A percentile compares a stretch with the other conserved stretches of the same genome.
Conservation (phyloP, 2,329 filamentous ascomycete genomes). For the Paraphaeosphaeria minitans region DNA sequence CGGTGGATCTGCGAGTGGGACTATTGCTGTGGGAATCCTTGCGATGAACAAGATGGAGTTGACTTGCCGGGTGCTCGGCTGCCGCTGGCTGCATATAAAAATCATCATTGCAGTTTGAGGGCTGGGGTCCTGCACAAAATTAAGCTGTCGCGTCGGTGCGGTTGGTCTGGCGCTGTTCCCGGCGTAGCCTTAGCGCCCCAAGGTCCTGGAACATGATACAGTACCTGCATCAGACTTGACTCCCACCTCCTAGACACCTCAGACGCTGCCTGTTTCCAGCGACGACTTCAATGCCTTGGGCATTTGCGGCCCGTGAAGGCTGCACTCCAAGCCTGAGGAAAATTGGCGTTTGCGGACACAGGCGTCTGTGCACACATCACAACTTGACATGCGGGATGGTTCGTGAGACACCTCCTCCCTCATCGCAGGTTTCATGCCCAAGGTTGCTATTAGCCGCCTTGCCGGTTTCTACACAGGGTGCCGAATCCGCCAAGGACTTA, state of each 20-base stretch:
- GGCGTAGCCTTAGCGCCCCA: constrained; percentile 7
- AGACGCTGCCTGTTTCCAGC: constrained; percentile 44
- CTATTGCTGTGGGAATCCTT: constrained; percentile 5
- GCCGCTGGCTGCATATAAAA: constrained; percentile 31
- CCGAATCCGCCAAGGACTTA: constrained; percentile 45
- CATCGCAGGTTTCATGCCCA: constrained; percentile 49
- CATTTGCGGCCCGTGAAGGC: constrained; percentile 27
- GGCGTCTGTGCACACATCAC: constrained; percentile 34
- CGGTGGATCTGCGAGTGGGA: constrained; percentile 2
- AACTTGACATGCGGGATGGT: constrained; percentile 32
- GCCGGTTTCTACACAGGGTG: constrained; percentile 22
- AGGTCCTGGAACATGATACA: constrained; percentile 23
- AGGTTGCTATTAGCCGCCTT: constrained; percentile 39
- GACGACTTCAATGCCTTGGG: constrained; percentile 40
- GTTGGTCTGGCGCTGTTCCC: constrained; percentile 10
- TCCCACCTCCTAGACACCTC: constrained; percentile 33
- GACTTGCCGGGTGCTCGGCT: constrained; percentile 30
- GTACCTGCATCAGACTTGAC: constrained; percentile 28
- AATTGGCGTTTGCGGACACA: constrained; percentile 31
- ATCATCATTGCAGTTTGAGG: constrained; percentile 43
- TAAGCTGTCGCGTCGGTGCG: constrained; percentile 17
- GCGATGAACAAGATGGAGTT: constrained; percentile 18
- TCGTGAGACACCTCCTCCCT: constrained; percentile 48
- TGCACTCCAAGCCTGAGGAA: constrained; percentile 35
- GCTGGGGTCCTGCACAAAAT: constrained; percentile 26